Evolutionary conservation across 768 basidiomycete genomes (phyloP).

Genomic region (Trametes cingulata): DNA sequence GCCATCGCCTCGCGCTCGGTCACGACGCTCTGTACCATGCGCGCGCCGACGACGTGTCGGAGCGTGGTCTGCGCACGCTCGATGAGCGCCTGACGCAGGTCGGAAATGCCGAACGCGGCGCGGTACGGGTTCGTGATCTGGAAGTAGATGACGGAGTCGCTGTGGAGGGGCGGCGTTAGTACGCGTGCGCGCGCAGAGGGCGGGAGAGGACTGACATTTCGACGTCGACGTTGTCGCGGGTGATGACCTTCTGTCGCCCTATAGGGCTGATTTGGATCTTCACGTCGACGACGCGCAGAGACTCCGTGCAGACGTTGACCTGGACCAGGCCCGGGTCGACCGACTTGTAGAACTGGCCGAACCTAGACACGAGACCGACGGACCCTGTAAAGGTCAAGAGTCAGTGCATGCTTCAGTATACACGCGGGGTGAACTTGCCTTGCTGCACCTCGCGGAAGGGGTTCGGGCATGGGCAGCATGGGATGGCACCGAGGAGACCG

Average conservation of each 20-base stretch:
- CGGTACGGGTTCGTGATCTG: constrained; percentile 89
- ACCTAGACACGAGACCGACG: constrained; percentile 89
- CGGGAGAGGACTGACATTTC: constrained; percentile 64
- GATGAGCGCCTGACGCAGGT: constrained; percentile 81
- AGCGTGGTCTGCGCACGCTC: constrained; percentile 93
- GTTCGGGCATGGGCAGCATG: constrained; percentile 84
- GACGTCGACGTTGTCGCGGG: constrained; percentile 94
- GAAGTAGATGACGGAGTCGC: constrained; percentile 93
- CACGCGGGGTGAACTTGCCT: constrained; percentile 43
- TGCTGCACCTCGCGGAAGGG: constrained; percentile 85
- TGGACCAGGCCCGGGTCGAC: constrained; percentile 91
- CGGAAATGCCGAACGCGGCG: constrained; percentile 90
- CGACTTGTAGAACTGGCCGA: constrained; percentile 95
- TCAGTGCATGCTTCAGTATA: not conserved
- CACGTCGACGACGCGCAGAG: constrained; percentile 84
- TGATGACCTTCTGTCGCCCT: constrained; percentile 87
- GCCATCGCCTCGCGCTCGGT: constrained; percentile 97
- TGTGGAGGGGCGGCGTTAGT: constrained; percentile 33
- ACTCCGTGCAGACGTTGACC: constrained; percentile 94
- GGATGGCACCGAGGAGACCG: constrained; percentile 73
- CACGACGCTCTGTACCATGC: constrained; percentile 92
- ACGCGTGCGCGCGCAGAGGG: constrained; percentile 5
- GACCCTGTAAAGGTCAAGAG: constrained; percentile 52
- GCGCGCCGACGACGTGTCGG: constrained; percentile 95
- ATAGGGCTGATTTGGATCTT: constrained; percentile 94